Base-by-base conservation (phyloP, 768 basidiomycete species). In the Termitomyces eurrhizus region DNA sequence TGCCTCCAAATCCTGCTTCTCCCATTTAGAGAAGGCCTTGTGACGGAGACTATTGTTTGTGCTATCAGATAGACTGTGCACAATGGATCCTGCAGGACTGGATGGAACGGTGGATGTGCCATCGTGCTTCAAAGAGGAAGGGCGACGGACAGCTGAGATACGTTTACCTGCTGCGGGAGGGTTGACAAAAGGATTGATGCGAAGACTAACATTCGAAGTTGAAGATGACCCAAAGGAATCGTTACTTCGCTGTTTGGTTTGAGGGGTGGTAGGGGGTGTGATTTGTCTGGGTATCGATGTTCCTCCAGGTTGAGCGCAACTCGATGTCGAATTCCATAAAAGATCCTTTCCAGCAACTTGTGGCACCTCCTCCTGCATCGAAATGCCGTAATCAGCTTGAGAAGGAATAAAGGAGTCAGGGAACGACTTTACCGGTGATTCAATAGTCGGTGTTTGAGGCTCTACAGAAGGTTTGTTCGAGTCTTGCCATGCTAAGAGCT, bases 1-100 rank as follows among this genome's bases (percentile, higher is more conserved):
- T 3, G 91, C 91, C 66, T 93, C 91, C 35, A 90, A 71, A 65
- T 93, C 90, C 70, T 93, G 90, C 62, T 91, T 92, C 71, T 93
- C 91, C 89, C 89, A 92, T 73, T 90, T 92, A 3, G 89, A 88
- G 65, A 85, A 87, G 21, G 79, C 78, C 55, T 71, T 72, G 24
- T 70, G 68, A 12, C 74, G 74, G 36, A 74, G 70, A 57, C 69
- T 74, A 12, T 69, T 75, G 57, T 85, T 85, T 7, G 88, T 86
- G 65, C 81, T 85, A 62, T 87, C 84, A n/a, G 74, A 66, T 54
- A 82, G 69, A 29, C 58, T 62, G n/a, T 50, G 61, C 9, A 78
- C 68, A 35, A 68, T 67, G 16, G 73, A 69, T 24, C 58, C 66
- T 51, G 36, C 52, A 16, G 64, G 59, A 41, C 58, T 62, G 58